A percentile compares a stretch with the other conserved stretches of the same genome.
Conservation (phyloP, 2,329 filamentous ascomycete species). For the Penicillium sp. region DNA sequence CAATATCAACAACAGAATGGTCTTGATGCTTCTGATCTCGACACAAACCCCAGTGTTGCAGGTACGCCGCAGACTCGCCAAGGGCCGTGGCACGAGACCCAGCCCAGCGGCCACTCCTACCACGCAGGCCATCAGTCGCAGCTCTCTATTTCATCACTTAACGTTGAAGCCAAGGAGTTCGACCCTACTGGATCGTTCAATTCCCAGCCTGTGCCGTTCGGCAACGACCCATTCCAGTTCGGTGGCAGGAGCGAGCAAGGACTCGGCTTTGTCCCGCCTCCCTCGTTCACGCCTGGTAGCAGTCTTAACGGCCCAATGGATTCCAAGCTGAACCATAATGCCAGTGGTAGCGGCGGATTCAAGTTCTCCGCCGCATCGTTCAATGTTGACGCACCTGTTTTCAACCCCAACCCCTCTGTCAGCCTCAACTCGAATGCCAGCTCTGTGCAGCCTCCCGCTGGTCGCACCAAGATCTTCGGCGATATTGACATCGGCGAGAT, state of each 20-base stretch:
- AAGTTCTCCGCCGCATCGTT: conserved; percentile 70
- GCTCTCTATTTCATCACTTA: conserved; percentile 73
- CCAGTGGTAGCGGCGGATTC: conserved; percentile 46
- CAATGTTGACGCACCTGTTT: conserved; percentile 72
- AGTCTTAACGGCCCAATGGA: conserved; percentile 20
- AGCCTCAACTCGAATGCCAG: conserved; percentile 30
- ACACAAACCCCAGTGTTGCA: conserved; percentile 71
- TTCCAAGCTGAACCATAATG: conserved; percentile 11
- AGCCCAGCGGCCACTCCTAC: conserved; percentile 36
- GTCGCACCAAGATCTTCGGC: conserved; percentile 60
- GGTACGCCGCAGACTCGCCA: conserved; percentile 57
- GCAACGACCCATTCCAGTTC: conserved; percentile 46
- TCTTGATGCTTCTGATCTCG: conserved; percentile 63
- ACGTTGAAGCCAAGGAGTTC: conserved; percentile 87
- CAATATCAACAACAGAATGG: conserved; percentile 32
- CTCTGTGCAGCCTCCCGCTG: conserved; percentile 21
- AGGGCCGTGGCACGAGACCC: conserved; percentile 36
- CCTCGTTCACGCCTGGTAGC: conserved; percentile 64
- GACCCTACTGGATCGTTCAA: conserved; percentile 58
- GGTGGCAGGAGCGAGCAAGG: conserved; percentile 28
- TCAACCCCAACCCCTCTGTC: conserved; percentile 68
- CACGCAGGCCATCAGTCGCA: conserved; percentile 62
- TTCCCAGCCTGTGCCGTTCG: conserved; percentile 47
- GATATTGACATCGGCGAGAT: conserved; percentile 65
- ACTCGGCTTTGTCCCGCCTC: conserved; percentile 55